These are phyloP conservation scores for Cladosporium sp. DNA, from an alignment of 2,329 filamentous ascomycete genomes.

Conservation along the genomic window DNA sequence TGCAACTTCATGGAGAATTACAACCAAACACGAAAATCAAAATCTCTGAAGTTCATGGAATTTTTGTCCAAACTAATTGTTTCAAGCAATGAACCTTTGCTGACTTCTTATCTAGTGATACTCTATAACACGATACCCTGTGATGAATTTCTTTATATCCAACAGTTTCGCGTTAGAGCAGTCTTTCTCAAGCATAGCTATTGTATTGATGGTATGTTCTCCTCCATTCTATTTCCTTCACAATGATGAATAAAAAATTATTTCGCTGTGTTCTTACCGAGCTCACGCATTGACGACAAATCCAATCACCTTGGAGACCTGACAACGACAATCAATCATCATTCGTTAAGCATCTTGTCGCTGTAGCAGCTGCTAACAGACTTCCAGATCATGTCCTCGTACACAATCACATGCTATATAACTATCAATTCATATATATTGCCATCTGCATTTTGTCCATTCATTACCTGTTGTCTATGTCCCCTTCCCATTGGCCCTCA, in stretches of 20 bases:
- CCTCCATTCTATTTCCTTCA: not conserved
- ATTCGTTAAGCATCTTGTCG: not conserved
- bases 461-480: too few relatives aligned
- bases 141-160: too few relatives aligned
- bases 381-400: too few relatives aligned
- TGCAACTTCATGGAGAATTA: conserved; percentile 17
- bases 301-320: conserved; percentile 64
- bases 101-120: not conserved
- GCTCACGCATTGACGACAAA: conserved; percentile 55
- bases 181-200: conserved; percentile 1
- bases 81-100: not conserved
- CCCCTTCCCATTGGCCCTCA: too few relatives aligned
- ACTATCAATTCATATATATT: too few relatives aligned
- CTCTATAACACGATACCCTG: too few relatives aligned
- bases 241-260: conserved; percentile 55
- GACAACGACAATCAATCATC: conserved; percentile 31
- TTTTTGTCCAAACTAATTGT: too few relatives aligned
- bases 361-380: not conserved
- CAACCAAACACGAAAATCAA: conserved; percentile 22
- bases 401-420: too few relatives aligned
- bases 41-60: conserved; percentile 22
- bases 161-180: conserved; percentile 4
- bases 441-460: too few relatives aligned
- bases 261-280: conserved; percentile 65
- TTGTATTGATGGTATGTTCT: conserved; percentile 13